These are phyloP conservation scores for Cladosporium colombiae DNA, from an alignment of 2,329 filamentous ascomycete genomes.

Conservation along the genomic window DNA sequence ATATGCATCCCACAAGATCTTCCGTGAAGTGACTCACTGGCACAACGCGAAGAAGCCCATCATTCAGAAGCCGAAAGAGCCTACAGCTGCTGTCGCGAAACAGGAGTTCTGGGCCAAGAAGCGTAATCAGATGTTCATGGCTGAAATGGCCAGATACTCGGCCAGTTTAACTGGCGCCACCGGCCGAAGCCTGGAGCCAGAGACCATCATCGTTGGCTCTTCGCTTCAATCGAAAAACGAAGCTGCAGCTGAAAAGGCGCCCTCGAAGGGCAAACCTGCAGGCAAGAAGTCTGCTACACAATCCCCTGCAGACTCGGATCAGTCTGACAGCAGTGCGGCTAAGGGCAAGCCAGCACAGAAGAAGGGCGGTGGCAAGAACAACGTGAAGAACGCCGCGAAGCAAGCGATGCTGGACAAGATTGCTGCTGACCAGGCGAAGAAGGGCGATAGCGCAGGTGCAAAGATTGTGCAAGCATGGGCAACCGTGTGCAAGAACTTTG, in stretches of 20 bases:
- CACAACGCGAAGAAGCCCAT: conserved; percentile 60
- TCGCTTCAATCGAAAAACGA: conserved; percentile 22
- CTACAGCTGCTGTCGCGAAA: conserved; percentile 29
- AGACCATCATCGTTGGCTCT: conserved; percentile 58
- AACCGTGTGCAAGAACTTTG: conserved; percentile 47
- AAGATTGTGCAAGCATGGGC: conserved; percentile 51
- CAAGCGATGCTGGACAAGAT: conserved; percentile 48
- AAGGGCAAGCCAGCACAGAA: conserved; percentile 34
- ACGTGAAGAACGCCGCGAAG: conserved; percentile 41
- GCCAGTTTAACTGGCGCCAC: conserved; percentile 67
- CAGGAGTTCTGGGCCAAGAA: conserved; percentile 45
- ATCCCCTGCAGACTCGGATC: conserved; percentile 35
- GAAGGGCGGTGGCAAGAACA: conserved; percentile 37
- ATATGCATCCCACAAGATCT: conserved; percentile 43
- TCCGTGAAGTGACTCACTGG: conserved; percentile 59
- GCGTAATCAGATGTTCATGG: conserved; percentile 65
- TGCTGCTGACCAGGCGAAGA: conserved; percentile 44
- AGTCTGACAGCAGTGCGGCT: conserved; percentile 29
- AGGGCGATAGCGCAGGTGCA: conserved; percentile 42
- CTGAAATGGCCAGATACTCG: conserved; percentile 67
- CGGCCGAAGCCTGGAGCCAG: conserved; percentile 64
- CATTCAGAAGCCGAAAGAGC: conserved; percentile 41
- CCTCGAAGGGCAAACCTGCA: conserved; percentile 14
- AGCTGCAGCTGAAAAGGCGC: conserved; percentile 12
- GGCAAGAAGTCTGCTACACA: conserved; percentile 25